Base-by-base conservation (phyloP, 345 rosid genomes). In the Eucalyptus tenuipes region DNA sequence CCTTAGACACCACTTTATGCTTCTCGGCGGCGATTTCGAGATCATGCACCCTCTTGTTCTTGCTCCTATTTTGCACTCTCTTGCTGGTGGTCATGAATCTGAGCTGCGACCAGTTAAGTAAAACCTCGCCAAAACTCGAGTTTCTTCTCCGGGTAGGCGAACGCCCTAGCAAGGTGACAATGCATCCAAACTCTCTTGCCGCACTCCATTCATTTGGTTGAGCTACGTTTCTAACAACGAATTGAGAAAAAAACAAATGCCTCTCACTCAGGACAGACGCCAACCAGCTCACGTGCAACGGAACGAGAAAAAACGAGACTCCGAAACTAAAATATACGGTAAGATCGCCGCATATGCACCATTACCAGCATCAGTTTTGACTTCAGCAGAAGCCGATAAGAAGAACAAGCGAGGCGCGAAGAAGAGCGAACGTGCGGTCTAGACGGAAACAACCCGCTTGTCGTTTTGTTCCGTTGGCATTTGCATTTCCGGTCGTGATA, bases 1-100 rank as follows among this genome's bases (percentile, higher is more conserved):
- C 91, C 91, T 94, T 95, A 1, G 97, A 93, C 53, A 89, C 92
- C 86, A 93, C 93, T 90, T 97, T 96, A 95, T 94, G 94, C 92
- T 94, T 94, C 92, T 97, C 98, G 4, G 94, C 92, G 0, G 88
- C 98, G 80, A 97, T 90, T 90, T 97, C 97, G 82, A 97, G 97
- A 91, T 93, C 94, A 3, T 89, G 94, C 87, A 94, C 91, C 88
- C 98, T 91, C 92, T 95, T 94, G 59, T 87, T 93, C 91, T 86
- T 91, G 91, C 99, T n/a, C n/a, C n/a, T n/a, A n/a, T n/a, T n/a
- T n/a, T n/a, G n/a, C n/a, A n/a, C n/a, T n/a, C n/a, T n/a, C n/a
- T n/a, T n/a, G n/a, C n/a, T n/a, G n/a, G n/a, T 96, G 3, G 98
- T 95, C 99, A 97, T 96, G 31, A 88, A 88, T 93, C 96, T 94